Evolutionary conservation across 495 filamentous ascomycete species (phyloP), one percentile per base, ranked within the genome.

Genomic region (Antarctomyces pellizariae): DNA sequence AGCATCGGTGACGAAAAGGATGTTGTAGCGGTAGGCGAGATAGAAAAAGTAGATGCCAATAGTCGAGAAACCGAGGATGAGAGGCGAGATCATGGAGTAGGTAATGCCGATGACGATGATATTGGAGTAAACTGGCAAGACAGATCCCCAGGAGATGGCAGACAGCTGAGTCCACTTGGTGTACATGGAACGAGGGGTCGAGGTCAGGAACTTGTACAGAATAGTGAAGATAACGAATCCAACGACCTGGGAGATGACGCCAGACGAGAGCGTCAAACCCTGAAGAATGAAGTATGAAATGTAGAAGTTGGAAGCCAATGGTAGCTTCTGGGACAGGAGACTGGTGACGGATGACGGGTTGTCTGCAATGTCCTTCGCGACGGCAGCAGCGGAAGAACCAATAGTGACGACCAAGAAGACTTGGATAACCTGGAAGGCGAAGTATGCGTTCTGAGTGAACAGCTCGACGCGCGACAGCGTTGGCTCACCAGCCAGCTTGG

Each of bases 251-350:
- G 86, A 58, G 16, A 97, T 48, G 2, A 71, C 61, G 30, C 69
- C 61, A 0, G 78, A 56, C 25, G 74, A 72, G 38, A 91, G 65
- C n/a, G 71, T 73, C 32, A 97, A 50, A 25, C 86, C 86, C 48
- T 93, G 83, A 15, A 97, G 59, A 38, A 93, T 71, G 42, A 97
- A 84, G 53, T 90, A 97, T 0, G 75, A 73, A 27, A 95, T 73
- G 51, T 90, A 97, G 49, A 97, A 82, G 52, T 89, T 93, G 36
- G 80, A 82, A 2, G 76, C 64, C 28, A 57, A 67, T 5, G 86
- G 86, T 7, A 95, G 50, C 31, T 75, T 73, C 9, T 53, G 37
- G 8, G 86, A 71, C 7, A 97, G 61, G 28, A 93, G 50, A 4
- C 30, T 51, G 0, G 76, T 53, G 14, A 61, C 70, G 5, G 41